phyloP scores from a whole-genome alignment of 768 basidiomycete species.

The Grammothele lineata region DNA sequence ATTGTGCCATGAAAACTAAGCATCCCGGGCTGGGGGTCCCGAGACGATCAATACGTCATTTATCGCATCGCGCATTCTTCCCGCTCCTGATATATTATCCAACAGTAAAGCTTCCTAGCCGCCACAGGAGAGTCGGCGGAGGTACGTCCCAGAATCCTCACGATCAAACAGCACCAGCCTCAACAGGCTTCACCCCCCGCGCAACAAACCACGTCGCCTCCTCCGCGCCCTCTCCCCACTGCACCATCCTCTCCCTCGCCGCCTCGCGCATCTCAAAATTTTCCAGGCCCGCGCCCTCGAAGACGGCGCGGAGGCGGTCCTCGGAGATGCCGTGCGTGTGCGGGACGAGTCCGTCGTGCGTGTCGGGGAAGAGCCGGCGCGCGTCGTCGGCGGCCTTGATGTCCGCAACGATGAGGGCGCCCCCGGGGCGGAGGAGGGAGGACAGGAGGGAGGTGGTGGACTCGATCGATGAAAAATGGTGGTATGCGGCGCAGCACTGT shows the following conservation, averaged over 20 bases:
- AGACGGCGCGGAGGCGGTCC: slow-evolving; percentile 43
- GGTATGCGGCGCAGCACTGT: slow-evolving; percentile 63
- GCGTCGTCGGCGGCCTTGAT: slow-evolving; percentile 29
- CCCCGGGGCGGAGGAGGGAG: slow-evolving; percentile 57
- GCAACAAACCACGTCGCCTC: slow-evolving; percentile 52
- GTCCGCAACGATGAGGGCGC: slow-evolving; percentile 57
- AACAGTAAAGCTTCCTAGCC: no score
- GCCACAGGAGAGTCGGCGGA: no score
- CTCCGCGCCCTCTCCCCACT: slow-evolving; percentile 22
- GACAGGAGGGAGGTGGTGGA: slow-evolving; percentile 47
- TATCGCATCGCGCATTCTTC: no score
- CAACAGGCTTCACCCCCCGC: slow-evolving; percentile 9
- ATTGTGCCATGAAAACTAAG: no score
- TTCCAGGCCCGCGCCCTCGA: slow-evolving; percentile 49
- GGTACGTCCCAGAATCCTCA: no score
- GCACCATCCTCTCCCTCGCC: slow-evolving; percentile 25
- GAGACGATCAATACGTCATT: no score
- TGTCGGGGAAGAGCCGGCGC: slow-evolving; percentile 34
- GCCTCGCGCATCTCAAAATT: slow-evolving; percentile 36
- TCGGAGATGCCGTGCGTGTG: slow-evolving; percentile 53
- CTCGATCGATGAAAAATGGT: slow-evolving; percentile 52
- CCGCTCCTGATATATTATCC: no score
- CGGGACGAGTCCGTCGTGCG: slow-evolving; percentile 42
- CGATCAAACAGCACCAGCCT: no score
- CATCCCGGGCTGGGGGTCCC: no score